Percentiles rank a stretch among this genome's conserved stretches.
Conservation (phyloP, 768 basidiomycete genomes). For the Pisolithus orientalis region DNA sequence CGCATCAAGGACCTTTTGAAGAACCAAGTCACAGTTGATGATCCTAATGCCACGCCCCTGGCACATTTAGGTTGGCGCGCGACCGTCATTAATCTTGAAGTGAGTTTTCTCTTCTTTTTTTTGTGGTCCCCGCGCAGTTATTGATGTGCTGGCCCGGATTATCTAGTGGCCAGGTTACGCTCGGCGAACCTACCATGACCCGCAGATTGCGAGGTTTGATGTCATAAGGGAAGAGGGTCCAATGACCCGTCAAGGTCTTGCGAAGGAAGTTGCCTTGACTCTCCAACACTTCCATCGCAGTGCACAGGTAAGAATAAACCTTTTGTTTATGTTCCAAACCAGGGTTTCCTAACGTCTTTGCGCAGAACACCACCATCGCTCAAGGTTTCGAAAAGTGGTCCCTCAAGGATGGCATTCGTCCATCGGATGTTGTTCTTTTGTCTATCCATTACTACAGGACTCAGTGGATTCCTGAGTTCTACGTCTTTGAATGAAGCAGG, state of each 20-base stretch:
- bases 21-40: constrained; percentile 9
- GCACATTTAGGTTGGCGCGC: constrained; percentile 15
- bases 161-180: constrained; percentile 21
- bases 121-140: background rate
- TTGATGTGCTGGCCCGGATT: background rate
- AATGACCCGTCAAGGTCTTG: constrained; percentile 18
- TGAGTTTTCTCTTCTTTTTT: background rate
- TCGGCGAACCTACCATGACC: background rate
- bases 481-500: constrained; percentile 2
- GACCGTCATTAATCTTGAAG: constrained; percentile 17
- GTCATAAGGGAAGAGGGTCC: background rate
- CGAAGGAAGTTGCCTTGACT: constrained; percentile 10
- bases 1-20: constrained; percentile 11
- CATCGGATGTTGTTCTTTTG: background rate
- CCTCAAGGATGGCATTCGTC: background rate
- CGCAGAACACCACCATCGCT: constrained; percentile 7
- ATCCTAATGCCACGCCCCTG: constrained; percentile 11
- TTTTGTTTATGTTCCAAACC: background rate
- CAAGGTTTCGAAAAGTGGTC: background rate
- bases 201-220: constrained; percentile 12
- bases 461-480: constrained; percentile 8
- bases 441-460: constrained; percentile 8
- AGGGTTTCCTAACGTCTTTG: background rate
- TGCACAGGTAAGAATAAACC: constrained; percentile 4
- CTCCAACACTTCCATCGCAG: constrained; percentile 5